These are phyloP conservation scores for Phaffomyces antillensis DNA, from an alignment of 805 yeast species.

Conservation along the genomic window DNA sequence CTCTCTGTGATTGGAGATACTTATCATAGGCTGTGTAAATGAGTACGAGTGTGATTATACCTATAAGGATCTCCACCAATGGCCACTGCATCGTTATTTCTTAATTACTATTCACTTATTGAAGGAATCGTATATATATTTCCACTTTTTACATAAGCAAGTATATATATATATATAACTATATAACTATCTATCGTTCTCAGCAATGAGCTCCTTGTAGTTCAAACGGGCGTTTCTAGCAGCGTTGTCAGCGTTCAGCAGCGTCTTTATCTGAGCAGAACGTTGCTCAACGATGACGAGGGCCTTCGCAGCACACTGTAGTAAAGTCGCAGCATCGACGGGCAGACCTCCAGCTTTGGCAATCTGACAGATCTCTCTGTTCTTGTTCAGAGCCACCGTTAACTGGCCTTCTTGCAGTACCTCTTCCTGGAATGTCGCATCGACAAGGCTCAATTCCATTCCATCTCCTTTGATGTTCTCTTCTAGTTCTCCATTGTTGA, in stretches of 20 bases:
- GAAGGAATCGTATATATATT: no score
- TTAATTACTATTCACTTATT: no score
- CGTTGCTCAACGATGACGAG: slow-evolving; percentile 51
- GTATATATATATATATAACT: no score
- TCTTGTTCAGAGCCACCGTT: slow-evolving; percentile 82
- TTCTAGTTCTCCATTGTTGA: slow-evolving; percentile 57
- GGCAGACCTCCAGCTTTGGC: slow-evolving; percentile 87
- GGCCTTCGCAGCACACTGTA: slow-evolving; percentile 66
- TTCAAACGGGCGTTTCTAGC: slow-evolving; percentile 19
- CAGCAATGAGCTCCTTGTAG: slow-evolving; percentile 21
- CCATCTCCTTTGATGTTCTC: slow-evolving; percentile 64
- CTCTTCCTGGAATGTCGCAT: slow-evolving; percentile 76
- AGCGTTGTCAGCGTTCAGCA: slow-evolving; percentile 28
- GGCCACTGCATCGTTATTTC: not conserved
- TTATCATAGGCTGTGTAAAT: slow-evolving; percentile 28
- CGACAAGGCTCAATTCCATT: slow-evolving; percentile 59
- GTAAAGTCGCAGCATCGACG: slow-evolving; percentile 60
- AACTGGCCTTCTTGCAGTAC: slow-evolving; percentile 66
- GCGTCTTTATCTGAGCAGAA: slow-evolving; percentile 54
- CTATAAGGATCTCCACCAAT: not conserved
- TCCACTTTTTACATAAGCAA: no score
- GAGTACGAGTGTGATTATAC: slow-evolving; percentile 31
- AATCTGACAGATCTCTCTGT: slow-evolving; percentile 85
- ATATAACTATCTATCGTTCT: slow-evolving; percentile 22
- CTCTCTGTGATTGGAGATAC: slow-evolving; percentile 32